Base-by-base conservation (phyloP, 2,329 filamentous ascomycete genomes). In the Ophiostoma australiae region DNA sequence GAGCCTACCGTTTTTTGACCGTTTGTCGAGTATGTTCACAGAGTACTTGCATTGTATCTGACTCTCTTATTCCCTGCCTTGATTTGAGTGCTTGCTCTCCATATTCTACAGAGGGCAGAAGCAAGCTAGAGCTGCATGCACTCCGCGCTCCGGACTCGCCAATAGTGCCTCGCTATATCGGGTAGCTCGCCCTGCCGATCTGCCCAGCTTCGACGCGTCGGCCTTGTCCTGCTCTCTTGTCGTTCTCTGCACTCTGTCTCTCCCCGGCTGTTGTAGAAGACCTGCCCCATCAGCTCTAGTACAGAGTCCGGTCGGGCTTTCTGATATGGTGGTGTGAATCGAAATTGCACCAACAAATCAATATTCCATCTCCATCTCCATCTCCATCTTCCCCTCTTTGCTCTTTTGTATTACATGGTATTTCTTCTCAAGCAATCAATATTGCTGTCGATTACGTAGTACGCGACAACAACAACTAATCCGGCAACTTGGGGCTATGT, bases 291-390 rank as follows among this genome's bases (percentile, higher is more conserved):
- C 13, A 31, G 58, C 11, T 63, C 27, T 63, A 63, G 23, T 35
- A 63, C 13, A 20, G 13, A 52, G 13, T 33, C 13, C 15, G 23
- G 27, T 35, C 27, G 23, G 52, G 8, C 23, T 4, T 5, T 55
- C n/a, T 58, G 58, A 33, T 33, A 3, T 10, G 5, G 27, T 63
- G 13, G 58, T 13, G 58, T 63, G 27, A 35, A 63, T 33, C 27
- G 4, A 63, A 63, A 63, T 63, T 63, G 58, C 58, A 63, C 58
- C 27, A 63, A 48, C 58, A 27, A 61, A 61, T 61, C 55, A 61
- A 61, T 48, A 48, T 48, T 48, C 44, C 44, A 15, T 7, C 10
- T 48, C 20, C n/a, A n/a, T n/a, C n/a, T n/a, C n/a, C n/a, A n/a
- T n/a, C n/a, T n/a, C n/a, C n/a, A n/a, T n/a, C n/a, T n/a, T n/a